phyloP scores from a whole-genome alignment of 2,329 filamentous ascomycete species.

The Fusarium sp. region DNA sequence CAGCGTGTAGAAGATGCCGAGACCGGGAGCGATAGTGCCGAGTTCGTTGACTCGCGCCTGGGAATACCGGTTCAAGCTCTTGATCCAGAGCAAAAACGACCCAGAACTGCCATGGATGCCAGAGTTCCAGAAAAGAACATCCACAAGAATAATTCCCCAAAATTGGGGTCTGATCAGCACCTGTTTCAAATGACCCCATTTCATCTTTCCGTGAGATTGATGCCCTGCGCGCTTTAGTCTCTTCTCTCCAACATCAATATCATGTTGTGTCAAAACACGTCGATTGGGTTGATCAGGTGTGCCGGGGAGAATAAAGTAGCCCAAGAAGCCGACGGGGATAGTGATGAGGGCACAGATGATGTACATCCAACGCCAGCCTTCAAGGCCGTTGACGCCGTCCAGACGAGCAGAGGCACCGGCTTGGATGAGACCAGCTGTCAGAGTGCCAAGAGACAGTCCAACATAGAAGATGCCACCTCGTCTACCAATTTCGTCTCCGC shows the following conservation, averaged over 20 bases:
- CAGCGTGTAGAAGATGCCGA: conserved; percentile 71
- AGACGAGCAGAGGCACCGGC: conserved; percentile 58
- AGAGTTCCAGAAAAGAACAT: conserved; percentile 72
- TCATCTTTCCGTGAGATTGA: conserved; percentile 55
- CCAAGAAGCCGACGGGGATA: conserved; percentile 67
- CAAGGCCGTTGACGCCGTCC: conserved; percentile 61
- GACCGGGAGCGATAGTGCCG: conserved; percentile 65
- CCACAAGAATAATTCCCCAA: conserved; percentile 65
- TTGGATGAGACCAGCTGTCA: conserved; percentile 68
- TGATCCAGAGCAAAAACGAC: conserved; percentile 71
- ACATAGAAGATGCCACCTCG: conserved; percentile 67
- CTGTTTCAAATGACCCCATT: conserved; percentile 48
- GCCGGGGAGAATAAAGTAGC: conserved; percentile 67
- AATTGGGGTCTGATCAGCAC: conserved; percentile 63
- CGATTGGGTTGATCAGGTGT: conserved; percentile 63
- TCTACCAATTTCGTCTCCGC: conserved; percentile 62
- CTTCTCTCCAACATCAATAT: conserved; percentile 61
- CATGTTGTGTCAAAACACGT: conserved; percentile 61
- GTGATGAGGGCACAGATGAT: conserved; percentile 70
- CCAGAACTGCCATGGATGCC: conserved; percentile 63
- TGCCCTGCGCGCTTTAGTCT: conserved; percentile 64
- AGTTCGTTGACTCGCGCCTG: conserved; percentile 65
- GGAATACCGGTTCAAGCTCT: conserved; percentile 66
- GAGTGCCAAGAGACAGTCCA: conserved; percentile 65
- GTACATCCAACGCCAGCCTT: conserved; percentile 72